phyloP scores from a whole-genome alignment of 768 basidiomycete genomes.

The Leucosporidium scottii region DNA sequence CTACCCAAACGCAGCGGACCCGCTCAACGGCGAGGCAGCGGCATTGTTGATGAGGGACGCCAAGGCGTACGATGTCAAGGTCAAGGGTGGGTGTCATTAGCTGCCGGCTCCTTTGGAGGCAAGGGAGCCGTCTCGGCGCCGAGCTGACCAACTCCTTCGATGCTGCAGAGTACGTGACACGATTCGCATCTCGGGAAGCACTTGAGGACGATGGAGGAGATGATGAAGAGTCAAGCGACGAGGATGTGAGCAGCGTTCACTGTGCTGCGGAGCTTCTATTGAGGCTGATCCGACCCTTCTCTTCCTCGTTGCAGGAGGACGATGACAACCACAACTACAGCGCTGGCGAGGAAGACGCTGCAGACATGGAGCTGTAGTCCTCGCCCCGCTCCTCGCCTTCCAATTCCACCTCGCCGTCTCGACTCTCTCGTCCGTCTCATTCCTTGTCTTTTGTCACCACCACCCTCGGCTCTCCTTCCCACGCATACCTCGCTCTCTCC shows the following conservation, averaged over 20 bases:
- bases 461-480: too few species aligned
- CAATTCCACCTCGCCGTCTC: too few species aligned
- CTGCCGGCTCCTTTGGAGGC: too few species aligned
- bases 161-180: conserved; percentile 77
- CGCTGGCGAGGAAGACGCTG: conserved; percentile 55
- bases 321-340: conserved; percentile 63
- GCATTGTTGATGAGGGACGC: conserved; percentile 95
- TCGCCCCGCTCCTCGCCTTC: too few species aligned
- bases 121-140: too few species aligned
- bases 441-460: too few species aligned
- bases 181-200: conserved; percentile 84
- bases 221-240: conserved; percentile 57
- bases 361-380: conserved; percentile 39
- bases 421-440: too few species aligned
- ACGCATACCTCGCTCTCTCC: too few species aligned
- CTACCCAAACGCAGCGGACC: conserved; percentile 97
- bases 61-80: conserved; percentile 87
- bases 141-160: neutral
- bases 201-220: conserved; percentile 64
- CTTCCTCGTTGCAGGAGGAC: conserved; percentile 53
- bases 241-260: conserved; percentile 37
- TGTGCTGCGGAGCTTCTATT: neutral
- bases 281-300: too few species aligned
- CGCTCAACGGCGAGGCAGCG: conserved; percentile 95
- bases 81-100: conserved; percentile 68